Conservation (phyloP, 768 basidiomycete species). For the Neoboletus magnificus region DNA sequence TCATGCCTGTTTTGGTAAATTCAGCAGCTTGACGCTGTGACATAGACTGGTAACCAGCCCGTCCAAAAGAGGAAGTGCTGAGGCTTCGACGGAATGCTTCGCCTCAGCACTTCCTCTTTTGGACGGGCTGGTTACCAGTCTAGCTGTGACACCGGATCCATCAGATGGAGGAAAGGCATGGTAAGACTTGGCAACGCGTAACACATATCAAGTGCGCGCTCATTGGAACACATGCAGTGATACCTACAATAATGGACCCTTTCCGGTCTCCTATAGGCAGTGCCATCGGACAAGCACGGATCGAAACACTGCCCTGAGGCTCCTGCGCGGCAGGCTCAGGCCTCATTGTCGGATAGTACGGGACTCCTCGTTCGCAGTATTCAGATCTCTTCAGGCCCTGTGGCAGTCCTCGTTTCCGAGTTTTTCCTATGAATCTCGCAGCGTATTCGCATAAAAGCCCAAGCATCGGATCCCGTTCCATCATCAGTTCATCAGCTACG, state of each 20-base stretch:
- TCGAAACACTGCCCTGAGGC: not conserved
- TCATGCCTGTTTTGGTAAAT: not conserved
- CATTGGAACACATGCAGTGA: not conserved
- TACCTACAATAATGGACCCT: not conserved
- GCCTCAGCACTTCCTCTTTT: no score
- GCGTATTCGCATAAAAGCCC: slow-evolving; percentile 8
- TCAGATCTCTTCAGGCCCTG: not conserved
- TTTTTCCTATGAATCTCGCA: slow-evolving; percentile 10
- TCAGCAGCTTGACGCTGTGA: no score
- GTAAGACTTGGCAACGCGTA: no score
- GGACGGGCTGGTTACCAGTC: no score
- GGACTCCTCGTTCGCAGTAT: not conserved
- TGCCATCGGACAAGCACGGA: slow-evolving; percentile 9
- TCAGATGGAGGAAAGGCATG: no score
- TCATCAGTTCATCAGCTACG: not conserved
- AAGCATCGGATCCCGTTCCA: no score
- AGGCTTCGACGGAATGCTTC: no score
- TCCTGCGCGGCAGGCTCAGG: not conserved
- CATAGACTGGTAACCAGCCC: no score
- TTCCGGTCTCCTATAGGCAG: no score
- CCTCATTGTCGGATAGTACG: not conserved
- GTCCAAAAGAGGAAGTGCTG: no score
- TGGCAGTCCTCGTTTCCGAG: slow-evolving; percentile 1
- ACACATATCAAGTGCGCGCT: not conserved
- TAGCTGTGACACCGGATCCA: no score